phyloP scores from a whole-genome alignment of 257 asterid species.

The Craterostigma plantagineum region DNA sequence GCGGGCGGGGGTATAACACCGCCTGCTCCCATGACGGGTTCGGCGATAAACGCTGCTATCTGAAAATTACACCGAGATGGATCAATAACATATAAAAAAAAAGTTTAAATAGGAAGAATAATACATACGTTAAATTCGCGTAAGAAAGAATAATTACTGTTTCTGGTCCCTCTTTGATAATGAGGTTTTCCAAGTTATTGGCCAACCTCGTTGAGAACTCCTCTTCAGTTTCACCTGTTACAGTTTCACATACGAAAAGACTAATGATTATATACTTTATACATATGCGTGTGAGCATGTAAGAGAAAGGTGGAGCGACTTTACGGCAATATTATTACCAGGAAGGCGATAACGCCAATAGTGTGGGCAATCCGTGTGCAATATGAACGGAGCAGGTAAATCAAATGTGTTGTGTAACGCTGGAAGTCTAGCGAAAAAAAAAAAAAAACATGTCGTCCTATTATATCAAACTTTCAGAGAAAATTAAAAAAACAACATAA shows the following conservation, averaged over 20 bases:
- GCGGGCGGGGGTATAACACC: slow-evolving; percentile 96
- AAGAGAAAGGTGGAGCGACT: background rate
- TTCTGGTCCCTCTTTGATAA: slow-evolving; percentile 86
- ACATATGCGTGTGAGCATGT: too few relatives aligned
- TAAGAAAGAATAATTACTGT: slow-evolving; percentile 31
- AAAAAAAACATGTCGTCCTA: too few relatives aligned
- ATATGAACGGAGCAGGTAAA: slow-evolving; percentile 78
- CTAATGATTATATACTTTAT: too few relatives aligned
- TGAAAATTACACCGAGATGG: slow-evolving; percentile 10
- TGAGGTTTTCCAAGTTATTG: slow-evolving; percentile 68
- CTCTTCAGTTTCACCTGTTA: slow-evolving; percentile 82
- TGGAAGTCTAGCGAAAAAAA: slow-evolving; percentile 45
- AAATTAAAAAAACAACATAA: background rate
- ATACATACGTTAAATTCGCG: too few relatives aligned
- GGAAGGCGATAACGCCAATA: slow-evolving; percentile 91
- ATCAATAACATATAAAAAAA: too few relatives aligned
- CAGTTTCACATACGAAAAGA: too few relatives aligned
- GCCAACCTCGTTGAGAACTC: slow-evolving; percentile 90
- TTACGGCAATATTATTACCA: slow-evolving; percentile 21
- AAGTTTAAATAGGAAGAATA: too few relatives aligned
- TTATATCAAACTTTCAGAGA: too few relatives aligned
- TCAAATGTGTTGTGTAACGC: slow-evolving; percentile 87
- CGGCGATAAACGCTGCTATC: slow-evolving; percentile 96
- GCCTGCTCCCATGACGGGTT: slow-evolving; percentile 97
- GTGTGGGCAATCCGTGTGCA: slow-evolving; percentile 95